Evolutionary conservation across 176 grass and related monocot species (phyloP).

Genomic region (Typha latifolia): DNA sequence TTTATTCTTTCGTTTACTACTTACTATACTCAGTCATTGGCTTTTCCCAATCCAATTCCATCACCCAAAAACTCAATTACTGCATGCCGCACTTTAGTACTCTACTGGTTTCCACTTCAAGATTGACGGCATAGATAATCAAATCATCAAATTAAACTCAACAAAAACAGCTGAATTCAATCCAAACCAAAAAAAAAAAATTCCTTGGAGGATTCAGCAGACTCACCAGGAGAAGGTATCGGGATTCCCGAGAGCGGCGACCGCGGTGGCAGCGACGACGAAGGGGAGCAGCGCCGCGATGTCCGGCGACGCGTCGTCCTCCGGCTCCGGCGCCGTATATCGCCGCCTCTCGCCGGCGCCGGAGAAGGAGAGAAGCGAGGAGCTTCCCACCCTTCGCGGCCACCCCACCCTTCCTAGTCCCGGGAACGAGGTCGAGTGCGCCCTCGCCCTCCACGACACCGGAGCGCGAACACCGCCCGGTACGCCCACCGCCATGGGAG

Average conservation of each 20-base stretch:
- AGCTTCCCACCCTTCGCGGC: slow-evolving; percentile 38
- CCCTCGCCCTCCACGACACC: slow-evolving; percentile 1
- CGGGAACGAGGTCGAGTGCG: slow-evolving; percentile 41
- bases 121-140: too few relatives aligned
- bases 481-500: too few relatives aligned
- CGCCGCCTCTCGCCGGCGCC: neutral
- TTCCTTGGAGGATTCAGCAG: neutral
- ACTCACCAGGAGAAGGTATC: slow-evolving; percentile 70
- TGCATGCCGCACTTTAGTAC: too few relatives aligned
- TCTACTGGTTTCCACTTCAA: too few relatives aligned
- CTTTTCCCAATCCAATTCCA: too few relatives aligned
- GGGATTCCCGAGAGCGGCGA: slow-evolving; percentile 57
- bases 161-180: neutral
- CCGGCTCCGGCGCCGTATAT: neutral
- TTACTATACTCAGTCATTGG: too few relatives aligned
- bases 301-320: slow-evolving; percentile 3
- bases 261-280: slow-evolving; percentile 60
- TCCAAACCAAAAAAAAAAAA: neutral
- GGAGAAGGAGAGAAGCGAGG: slow-evolving; percentile 43
- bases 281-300: slow-evolving; percentile 43
- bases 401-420: slow-evolving; percentile 38
- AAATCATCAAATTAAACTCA: too few relatives aligned
- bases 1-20: too few relatives aligned
- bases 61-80: too few relatives aligned
- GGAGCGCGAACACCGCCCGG: too few relatives aligned